Conservation (phyloP, 2,329 filamentous ascomycete genomes). For the Sclerotinia spermophila region DNA sequence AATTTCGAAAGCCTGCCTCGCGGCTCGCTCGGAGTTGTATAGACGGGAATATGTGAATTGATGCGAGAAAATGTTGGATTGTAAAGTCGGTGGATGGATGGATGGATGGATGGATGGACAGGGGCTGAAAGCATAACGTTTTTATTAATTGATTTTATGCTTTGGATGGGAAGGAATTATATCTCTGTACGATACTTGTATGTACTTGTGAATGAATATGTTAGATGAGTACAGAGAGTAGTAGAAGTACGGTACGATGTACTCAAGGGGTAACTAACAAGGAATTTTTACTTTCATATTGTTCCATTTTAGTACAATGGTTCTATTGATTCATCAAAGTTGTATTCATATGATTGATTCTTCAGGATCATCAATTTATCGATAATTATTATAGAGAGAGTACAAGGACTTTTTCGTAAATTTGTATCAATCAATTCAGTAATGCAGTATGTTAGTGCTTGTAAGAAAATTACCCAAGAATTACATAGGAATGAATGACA, state of each 20-base stretch:
- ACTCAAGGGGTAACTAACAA: too few species aligned
- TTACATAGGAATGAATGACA: too few species aligned
- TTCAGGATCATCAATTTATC: neutral
- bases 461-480: neutral
- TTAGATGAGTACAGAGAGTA: too few species aligned
- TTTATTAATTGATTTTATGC: neutral
- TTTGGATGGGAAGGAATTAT: neutral
- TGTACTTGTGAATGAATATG: too few species aligned
- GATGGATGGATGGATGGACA: neutral
- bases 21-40: neutral
- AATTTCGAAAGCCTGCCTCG: neutral
- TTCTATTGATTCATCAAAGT: conserved; percentile 1
- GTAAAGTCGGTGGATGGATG: neutral
- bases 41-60: neutral
- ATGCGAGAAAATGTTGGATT: neutral
- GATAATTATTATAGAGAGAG: neutral
- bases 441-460: neutral
- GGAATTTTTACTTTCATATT: neutral
- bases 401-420: neutral
- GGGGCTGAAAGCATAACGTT: neutral
- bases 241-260: too few species aligned
- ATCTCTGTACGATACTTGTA: too few species aligned
- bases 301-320: conserved; percentile 7
- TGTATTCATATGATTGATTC: neutral
- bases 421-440: neutral